Conservation (phyloP, 805 yeast genomes). For the Suhomyces faveliae region DNA sequence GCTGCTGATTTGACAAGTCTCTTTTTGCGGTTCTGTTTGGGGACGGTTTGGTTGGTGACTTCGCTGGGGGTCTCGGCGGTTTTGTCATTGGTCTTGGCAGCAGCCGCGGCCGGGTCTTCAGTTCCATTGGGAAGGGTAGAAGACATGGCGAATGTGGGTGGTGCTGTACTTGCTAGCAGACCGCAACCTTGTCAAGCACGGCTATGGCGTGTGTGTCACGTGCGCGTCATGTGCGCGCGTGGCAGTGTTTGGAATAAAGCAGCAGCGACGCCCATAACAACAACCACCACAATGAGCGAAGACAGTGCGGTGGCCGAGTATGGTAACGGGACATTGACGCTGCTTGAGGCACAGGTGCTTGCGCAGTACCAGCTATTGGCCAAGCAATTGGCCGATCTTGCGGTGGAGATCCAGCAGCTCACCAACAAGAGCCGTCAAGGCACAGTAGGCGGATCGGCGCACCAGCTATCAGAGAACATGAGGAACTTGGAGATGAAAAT, state of each 20-base stretch:
- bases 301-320: neutral
- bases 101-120: neutral
- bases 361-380: slow-evolving; percentile 39
- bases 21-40: slow-evolving; percentile 14
- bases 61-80: neutral
- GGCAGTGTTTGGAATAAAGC: neutral
- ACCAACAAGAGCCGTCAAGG: slow-evolving; percentile 15
- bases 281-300: slow-evolving; percentile 1
- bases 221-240: neutral
- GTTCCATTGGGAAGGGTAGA: slow-evolving; percentile 1
- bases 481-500: slow-evolving; percentile 62
- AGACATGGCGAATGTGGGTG: neutral
- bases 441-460: slow-evolving; percentile 21
- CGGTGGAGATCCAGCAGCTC: slow-evolving; percentile 33
- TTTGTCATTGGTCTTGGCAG: neutral
- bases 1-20: slow-evolving; percentile 30
- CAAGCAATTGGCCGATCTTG: slow-evolving; percentile 27
- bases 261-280: neutral
- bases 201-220: neutral
- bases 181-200: neutral
- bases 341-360: slow-evolving; percentile 35
- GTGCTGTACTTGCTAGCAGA: neutral
- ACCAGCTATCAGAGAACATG: slow-evolving; percentile 44
- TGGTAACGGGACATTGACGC: slow-evolving; percentile 16
- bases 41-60: slow-evolving; percentile 16